phyloP scores from a whole-genome alignment of 1,284 basidiomycete genomes.

The Ustilago loliicola region DNA sequence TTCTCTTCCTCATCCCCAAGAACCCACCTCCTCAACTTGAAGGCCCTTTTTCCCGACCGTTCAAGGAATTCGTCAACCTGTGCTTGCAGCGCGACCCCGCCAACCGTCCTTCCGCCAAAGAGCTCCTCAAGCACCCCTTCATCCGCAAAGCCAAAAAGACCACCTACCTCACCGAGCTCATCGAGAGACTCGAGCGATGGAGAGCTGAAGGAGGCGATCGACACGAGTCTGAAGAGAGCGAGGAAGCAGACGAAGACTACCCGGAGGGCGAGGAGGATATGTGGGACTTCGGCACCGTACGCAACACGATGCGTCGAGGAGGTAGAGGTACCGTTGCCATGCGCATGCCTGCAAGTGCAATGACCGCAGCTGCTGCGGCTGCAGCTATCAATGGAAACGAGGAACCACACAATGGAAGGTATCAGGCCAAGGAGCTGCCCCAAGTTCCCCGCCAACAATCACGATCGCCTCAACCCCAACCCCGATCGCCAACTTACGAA shows the following conservation, averaged over 20 bases:
- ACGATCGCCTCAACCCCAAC: slow-evolving; percentile 27
- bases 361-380: slow-evolving; percentile 48
- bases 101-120: slow-evolving; percentile 92
- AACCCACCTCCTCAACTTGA: slow-evolving; percentile 93
- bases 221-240: slow-evolving; percentile 58
- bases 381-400: slow-evolving; percentile 27
- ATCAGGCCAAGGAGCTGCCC: slow-evolving; percentile 46
- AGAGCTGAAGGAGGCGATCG: slow-evolving; percentile 76
- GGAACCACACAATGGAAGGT: slow-evolving; percentile 20
- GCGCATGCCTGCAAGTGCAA: slow-evolving; percentile 55
- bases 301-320: slow-evolving; percentile 57
- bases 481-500: slow-evolving; percentile 28
- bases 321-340: slow-evolving; percentile 49
- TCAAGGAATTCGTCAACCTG: slow-evolving; percentile 91
- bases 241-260: slow-evolving; percentile 55
- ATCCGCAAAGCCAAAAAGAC: slow-evolving; percentile 94
- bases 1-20: slow-evolving; percentile 97
- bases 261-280: slow-evolving; percentile 58
- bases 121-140: slow-evolving; percentile 95
- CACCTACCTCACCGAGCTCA: slow-evolving; percentile 91
- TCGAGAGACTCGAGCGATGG: slow-evolving; percentile 94
- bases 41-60: slow-evolving; percentile 87
- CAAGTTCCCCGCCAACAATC: slow-evolving; percentile 38
- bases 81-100: slow-evolving; percentile 94
- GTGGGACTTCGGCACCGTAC: slow-evolving; percentile 67